Evolutionary conservation across 2,329 filamentous ascomycete species (phyloP), one percentile per base, ranked within the genome.

Genomic region (Thielaviopsis euricoi): DNA sequence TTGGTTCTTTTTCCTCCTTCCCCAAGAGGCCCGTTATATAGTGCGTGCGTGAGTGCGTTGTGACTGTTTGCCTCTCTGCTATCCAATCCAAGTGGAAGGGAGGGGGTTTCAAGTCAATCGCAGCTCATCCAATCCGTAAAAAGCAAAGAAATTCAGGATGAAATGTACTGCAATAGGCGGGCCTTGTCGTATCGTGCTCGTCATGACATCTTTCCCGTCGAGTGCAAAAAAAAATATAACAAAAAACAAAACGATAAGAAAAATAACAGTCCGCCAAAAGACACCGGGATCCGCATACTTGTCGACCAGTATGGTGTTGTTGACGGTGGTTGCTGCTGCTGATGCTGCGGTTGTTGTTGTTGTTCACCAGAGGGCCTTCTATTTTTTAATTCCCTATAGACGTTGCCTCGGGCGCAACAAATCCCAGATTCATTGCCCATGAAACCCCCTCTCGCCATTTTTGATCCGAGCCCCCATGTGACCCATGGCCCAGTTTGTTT

Each of bases 371-470:
- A 58, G 26, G 52, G 29, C 58, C 55, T 59, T 61, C 60, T 65
- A 70, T 66, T 72, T 71, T 71, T 67, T 48, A 48, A 67, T 68
- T 73, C 71, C 70, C 71, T 73, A 74, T 70, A 69, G 72, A 70
- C 66, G 67, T 66, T 69, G 67, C 70, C 67, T 68, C 69, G 70
- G 68, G 64, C 66, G 70, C 73, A 57, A 29, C 48, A 50, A 33
- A 59, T 56, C 53, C 58, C 48, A 59, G 52, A 59, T 56, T 55
- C 53, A 59, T 56, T 55, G 71, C 68, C 70, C 69, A 68, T 71
- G 69, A 70, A 58, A 72, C 69, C 71, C 70, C 69, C 71, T 67
- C 73, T 73, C 70, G 73, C 72, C 73, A 70, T 69, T 71, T 59
- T 59, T 56, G 54, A 56, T 59, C 58, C 48, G 54, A 60, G 58